Percentiles rank a stretch among this genome's conserved stretches.
phyloP scores from a whole-genome alignment of 148 eudicot genomes.

The Rhododendron vialii region DNA sequence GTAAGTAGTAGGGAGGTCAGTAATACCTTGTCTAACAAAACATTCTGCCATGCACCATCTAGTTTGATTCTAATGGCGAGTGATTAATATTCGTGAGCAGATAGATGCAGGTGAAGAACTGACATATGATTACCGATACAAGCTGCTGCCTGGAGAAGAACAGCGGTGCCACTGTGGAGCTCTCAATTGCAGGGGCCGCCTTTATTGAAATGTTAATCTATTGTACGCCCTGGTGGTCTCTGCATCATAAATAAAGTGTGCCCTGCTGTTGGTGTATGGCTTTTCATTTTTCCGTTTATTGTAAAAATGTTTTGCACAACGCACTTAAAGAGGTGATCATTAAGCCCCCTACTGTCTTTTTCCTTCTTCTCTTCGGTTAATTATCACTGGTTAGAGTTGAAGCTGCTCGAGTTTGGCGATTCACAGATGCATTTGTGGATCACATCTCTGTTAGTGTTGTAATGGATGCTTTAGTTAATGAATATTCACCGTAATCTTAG shows the following conservation, averaged over 20 bases:
- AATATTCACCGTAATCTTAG: neutral
- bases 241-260: neutral
- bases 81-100: slow-evolving; percentile 41
- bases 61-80: slow-evolving; percentile 1
- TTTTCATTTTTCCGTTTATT: neutral
- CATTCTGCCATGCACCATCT: neutral
- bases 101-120: slow-evolving; percentile 79
- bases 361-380: neutral
- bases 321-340: neutral
- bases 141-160: slow-evolving; percentile 59
- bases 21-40: neutral
- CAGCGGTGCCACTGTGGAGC: slow-evolving; percentile 63
- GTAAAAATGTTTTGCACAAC: neutral
- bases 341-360: neutral
- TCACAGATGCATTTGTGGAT: neutral
- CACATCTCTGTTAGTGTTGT: neutral
- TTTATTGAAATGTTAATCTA: slow-evolving; percentile 29
- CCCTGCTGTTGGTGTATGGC: neutral
- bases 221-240: neutral
- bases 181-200: slow-evolving; percentile 68
- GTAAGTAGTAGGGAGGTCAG: neutral
- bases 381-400: neutral
- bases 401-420: neutral
- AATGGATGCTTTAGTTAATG: neutral
- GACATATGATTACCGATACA: slow-evolving; percentile 52